Conservation (phyloP, 306 rosid genomes). For the Inga oerstediana region DNA sequence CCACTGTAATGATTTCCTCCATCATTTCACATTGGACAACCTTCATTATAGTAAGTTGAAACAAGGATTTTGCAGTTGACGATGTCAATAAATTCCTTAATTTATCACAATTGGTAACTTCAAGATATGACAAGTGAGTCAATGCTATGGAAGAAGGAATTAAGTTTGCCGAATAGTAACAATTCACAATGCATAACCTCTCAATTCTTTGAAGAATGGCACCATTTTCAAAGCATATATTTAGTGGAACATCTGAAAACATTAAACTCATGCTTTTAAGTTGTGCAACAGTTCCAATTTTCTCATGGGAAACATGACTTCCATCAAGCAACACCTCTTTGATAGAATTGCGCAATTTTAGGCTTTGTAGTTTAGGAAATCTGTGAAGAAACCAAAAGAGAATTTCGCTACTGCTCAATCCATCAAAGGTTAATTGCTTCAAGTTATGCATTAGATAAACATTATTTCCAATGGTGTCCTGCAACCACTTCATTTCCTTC, state of each 20-base stretch:
- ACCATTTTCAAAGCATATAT: not conserved
- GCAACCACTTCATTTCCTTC: conserved; percentile 11
- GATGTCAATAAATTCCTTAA: too few species aligned
- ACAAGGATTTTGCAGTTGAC: too few species aligned
- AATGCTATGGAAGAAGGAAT: not conserved
- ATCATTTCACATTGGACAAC: too few species aligned
- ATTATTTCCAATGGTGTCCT: not conserved
- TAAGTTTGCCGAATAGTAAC: not conserved
- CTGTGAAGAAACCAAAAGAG: conserved; percentile 21
- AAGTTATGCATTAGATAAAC: not conserved
- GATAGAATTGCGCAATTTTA: accelerated
- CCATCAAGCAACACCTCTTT: not conserved
- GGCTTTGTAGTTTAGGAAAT: conserved; percentile 22
- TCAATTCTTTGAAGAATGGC: conserved; percentile 22
- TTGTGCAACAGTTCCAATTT: conserved; percentile 14
- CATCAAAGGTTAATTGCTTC: accelerated
- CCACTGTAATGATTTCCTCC: not conserved
- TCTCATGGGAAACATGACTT: not conserved
- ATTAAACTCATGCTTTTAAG: not conserved
- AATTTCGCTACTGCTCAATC: not conserved
- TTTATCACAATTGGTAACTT: not conserved
- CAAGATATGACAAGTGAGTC: too few species aligned
- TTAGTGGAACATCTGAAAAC: too few species aligned
- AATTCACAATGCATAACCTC: not conserved
- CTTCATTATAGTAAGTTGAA: too few species aligned